Conservation (phyloP, 345 rosid genomes). For the Arabis alpina region DNA sequence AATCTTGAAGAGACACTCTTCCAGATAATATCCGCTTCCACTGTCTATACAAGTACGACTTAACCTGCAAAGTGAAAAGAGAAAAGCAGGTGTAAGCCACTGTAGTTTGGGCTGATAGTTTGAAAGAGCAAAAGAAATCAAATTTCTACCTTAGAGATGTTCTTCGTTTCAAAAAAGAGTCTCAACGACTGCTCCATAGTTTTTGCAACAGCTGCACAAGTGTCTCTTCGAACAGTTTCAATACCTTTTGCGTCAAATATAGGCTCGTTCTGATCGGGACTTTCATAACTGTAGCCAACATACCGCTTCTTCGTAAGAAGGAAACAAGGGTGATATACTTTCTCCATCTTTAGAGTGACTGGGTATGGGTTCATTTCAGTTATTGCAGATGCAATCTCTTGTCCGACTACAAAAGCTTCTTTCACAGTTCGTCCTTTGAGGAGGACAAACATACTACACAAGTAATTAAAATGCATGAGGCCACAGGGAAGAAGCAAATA, state of each 20-base stretch:
- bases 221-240: constrained; percentile 96
- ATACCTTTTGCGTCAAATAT: constrained; percentile 95
- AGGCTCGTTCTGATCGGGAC: constrained; percentile 71
- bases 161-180: constrained; percentile 73
- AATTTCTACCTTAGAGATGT: constrained; percentile 59
- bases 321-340: constrained; percentile 92
- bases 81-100: constrained; percentile 25
- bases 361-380: constrained; percentile 93
- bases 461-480: constrained; percentile 35
- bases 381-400: constrained; percentile 83
- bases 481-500: constrained; percentile 21
- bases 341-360: constrained; percentile 92
- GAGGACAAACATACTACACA: constrained; percentile 92
- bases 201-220: constrained; percentile 85
- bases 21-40: constrained; percentile 88
- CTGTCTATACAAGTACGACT: constrained; percentile 80
- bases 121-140: constrained; percentile 13
- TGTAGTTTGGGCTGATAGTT: constrained; percentile 19
- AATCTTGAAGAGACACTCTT: constrained; percentile 88
- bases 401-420: constrained; percentile 76
- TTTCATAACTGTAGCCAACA: constrained; percentile 95
- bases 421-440: constrained; percentile 75
- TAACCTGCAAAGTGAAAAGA: constrained; percentile 54
- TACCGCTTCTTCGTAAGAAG: constrained; percentile 95
- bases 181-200: constrained; percentile 89